Conservation (phyloP, 306 rosid genomes). For the Castanospermum australe region DNA sequence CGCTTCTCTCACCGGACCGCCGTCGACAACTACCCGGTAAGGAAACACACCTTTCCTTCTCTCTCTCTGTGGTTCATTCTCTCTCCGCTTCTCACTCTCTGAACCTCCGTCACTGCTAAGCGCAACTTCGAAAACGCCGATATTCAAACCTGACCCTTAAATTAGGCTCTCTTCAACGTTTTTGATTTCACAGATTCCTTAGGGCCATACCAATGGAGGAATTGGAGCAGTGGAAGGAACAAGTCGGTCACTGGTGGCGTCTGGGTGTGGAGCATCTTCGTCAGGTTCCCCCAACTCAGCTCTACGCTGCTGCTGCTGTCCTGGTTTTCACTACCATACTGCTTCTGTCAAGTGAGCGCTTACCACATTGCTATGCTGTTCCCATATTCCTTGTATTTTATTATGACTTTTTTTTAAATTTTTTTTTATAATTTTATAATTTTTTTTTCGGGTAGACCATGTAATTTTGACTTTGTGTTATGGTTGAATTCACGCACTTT, state of each 20-base stretch:
- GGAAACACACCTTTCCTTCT: too few species aligned
- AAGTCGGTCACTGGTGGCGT: constrained; percentile 26
- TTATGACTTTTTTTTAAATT: too few species aligned
- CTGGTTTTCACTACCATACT: constrained; percentile 48
- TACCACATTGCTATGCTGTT: background rate
- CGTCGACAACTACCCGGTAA: background rate
- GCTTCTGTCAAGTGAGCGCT: constrained; percentile 43
- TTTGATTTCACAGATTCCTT: background rate
- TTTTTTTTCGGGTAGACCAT: background rate
- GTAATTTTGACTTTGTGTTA: background rate
- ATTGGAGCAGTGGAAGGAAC: constrained; percentile 57
- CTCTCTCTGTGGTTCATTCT: background rate
- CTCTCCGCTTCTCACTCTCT: background rate
- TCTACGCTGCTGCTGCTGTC: constrained; percentile 56
- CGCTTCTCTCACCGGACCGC: background rate
- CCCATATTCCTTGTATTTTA: background rate
- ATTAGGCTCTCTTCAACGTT: background rate
- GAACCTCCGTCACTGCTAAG: background rate
- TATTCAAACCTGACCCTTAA: background rate
- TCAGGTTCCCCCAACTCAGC: constrained; percentile 60
- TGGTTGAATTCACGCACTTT: background rate
- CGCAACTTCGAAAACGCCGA: background rate
- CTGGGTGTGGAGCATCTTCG: constrained; percentile 37
- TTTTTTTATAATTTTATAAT: background rate
- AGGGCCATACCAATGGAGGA: constrained; percentile 46